Evolutionary conservation across 805 yeast species (phyloP).

Genomic region (Monosporozyma aerobia): DNA sequence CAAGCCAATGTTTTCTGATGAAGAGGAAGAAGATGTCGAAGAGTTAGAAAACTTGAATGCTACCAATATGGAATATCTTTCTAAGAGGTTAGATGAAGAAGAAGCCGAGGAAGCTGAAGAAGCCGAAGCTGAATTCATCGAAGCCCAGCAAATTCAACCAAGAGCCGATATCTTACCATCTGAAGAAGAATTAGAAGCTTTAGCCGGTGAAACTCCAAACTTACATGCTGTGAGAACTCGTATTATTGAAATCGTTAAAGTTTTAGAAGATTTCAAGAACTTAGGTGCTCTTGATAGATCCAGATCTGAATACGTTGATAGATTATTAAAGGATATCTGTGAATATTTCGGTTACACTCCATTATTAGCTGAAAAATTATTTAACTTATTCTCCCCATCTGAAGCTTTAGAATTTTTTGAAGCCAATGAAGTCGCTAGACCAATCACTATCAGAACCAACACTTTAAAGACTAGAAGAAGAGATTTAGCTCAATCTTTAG

Average conservation of each 20-base stretch:
- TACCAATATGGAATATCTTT: conserved; percentile 73
- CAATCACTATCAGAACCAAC: conserved; percentile 95
- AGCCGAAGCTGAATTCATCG: conserved; percentile 52
- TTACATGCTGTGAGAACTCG: conserved; percentile 80
- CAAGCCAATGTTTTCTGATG: conserved; percentile 77
- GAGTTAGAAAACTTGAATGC: conserved; percentile 66
- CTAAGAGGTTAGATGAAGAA: conserved; percentile 54
- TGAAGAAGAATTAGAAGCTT: conserved; percentile 51
- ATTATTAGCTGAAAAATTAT: conserved; percentile 87
- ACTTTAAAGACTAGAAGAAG: conserved; percentile 91
- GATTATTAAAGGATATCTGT: conserved; percentile 77
- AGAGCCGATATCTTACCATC: conserved; percentile 71
- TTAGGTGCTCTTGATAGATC: conserved; percentile 79
- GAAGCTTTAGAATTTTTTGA: conserved; percentile 98
- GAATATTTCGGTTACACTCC: conserved; percentile 90
- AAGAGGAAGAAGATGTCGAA: conserved; percentile 51
- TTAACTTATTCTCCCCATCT: conserved; percentile 82
- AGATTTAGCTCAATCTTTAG: conserved; percentile 88
- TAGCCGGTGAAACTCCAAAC: conserved; percentile 54
- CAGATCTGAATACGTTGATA: conserved; percentile 71
- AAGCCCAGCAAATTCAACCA: conserved; percentile 53
- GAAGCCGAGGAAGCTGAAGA: conserved; percentile 52
- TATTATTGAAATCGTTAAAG: conserved; percentile 91
- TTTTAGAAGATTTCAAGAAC: conserved; percentile 78
- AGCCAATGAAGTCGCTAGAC: conserved; percentile 95